Evolutionary conservation across 164 flowering plant species (phyloP), one percentile per base, ranked within the genome.

Genomic region (Tinospora cordifolia): DNA sequence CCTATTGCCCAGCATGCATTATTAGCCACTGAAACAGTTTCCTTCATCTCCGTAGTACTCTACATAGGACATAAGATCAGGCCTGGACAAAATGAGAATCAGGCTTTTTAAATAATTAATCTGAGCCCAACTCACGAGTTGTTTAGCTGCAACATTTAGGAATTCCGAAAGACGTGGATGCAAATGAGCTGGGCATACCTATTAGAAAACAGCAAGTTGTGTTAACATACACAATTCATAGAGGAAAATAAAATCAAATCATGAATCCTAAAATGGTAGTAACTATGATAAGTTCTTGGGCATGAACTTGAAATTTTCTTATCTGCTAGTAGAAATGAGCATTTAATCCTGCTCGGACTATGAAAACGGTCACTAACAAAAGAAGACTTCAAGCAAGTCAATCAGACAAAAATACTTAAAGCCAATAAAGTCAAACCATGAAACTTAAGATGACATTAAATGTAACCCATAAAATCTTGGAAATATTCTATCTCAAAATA

Each of bases 1-100:
- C 99, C 99, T 73, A 95, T 92, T 9, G 99, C 99, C 99, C 99
- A 95, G 74, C 99, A 95, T 59, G 99, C 99, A 87, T 95, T 95
- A 79, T 95, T 95, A 75, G 94, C 99, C 54, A 91, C 99, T 40
- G 99, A 95, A 68, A 92, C 72, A 63, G 81, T 81, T 71, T 95
- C 96, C 79, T 83, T 88, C 67, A 91, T 71, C 82, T 84, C 87
- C 22, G 90, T 69, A 59, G 84, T 78, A 68, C 71, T 83, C 97
- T 95, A 86, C 68, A 69, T 12, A 63, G 39, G 17, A 49, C 2
- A 51, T 60, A 27, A 14, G 51, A 63, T 27, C 24, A 72, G 72
- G 38, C 24, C 68, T 69, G 49, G 68, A 34, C 1, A 46, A 70
- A 62, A 21, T 36, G 34, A 8, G 8, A 49, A 46, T 13, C 60